phyloP scores from a whole-genome alignment of 495 filamentous ascomycete species.

The Neurospora intermedia region DNA sequence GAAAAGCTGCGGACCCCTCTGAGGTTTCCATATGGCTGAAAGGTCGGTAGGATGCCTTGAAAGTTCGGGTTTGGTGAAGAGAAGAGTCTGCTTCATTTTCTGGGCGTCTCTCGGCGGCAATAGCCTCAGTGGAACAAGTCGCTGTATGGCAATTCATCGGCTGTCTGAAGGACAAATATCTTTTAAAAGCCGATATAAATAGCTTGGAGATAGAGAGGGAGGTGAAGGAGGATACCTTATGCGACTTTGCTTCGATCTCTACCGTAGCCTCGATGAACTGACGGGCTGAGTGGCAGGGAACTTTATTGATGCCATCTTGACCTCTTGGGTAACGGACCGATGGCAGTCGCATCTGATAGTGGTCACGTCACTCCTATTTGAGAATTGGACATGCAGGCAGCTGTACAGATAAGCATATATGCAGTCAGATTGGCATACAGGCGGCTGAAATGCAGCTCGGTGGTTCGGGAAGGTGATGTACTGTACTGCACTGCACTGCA shows the following conservation, averaged over 20 bases:
- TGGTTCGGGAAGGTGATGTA: too few species aligned
- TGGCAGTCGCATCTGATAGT: neutral
- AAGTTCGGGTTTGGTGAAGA: neutral
- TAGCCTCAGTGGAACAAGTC: accelerated
- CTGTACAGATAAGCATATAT: neutral
- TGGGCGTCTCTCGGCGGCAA: neutral
- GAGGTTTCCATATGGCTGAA: neutral
- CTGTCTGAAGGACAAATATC: too few species aligned
- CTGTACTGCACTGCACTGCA: neutral
- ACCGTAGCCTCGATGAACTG: too few species aligned
- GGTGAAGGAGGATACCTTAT: too few species aligned
- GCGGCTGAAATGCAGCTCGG: neutral
- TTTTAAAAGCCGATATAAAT: too few species aligned
- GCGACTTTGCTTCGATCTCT: too few species aligned
- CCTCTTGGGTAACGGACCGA: neutral
- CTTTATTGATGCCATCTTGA: neutral
- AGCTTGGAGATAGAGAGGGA: too few species aligned
- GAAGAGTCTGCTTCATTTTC: neutral
- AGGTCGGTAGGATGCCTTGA: neutral
- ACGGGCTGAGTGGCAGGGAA: neutral
- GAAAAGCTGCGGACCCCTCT: neutral
- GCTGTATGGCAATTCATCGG: accelerated
- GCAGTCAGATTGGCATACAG: neutral
- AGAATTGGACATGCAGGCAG: neutral
- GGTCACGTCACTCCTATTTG: too few species aligned